Conservation (phyloP, 208 protist genomes). For the Phytomonas francai region DNA sequence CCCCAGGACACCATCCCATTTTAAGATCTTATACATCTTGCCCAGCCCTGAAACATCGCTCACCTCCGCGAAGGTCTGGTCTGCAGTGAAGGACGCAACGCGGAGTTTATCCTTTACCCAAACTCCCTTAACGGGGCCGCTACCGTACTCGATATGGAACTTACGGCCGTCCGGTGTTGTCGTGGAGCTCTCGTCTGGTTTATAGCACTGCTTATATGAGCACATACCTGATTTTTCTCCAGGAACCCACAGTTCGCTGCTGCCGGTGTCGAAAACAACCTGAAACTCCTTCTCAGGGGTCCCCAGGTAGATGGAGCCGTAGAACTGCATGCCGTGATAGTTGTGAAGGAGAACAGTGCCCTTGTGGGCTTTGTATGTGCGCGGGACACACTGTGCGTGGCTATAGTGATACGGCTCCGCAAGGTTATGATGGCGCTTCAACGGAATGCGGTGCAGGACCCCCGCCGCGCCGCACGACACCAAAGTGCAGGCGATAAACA, state of each 20-base stretch:
- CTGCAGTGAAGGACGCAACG: constrained; percentile 58
- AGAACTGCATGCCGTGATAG: constrained; percentile 88
- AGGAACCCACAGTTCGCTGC: constrained; percentile 64
- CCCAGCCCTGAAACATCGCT: constrained; percentile 76
- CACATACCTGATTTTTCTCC: constrained; percentile 44
- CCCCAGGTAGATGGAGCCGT: constrained; percentile 80
- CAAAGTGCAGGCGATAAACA: constrained; percentile 10
- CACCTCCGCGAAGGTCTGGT: constrained; percentile 85
- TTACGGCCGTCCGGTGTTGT: constrained; percentile 75
- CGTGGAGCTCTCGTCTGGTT: constrained; percentile 61
- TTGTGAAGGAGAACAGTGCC: constrained; percentile 45
- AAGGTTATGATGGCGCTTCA: constrained; percentile 29
- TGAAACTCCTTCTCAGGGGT: constrained; percentile 83
- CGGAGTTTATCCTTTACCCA: constrained; percentile 77
- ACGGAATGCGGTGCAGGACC: constrained; percentile 17
- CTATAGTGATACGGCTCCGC: constrained; percentile 17
- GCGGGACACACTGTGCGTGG: constrained; percentile 16
- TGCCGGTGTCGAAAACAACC: constrained; percentile 71
- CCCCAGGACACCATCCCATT: constrained; percentile 90
- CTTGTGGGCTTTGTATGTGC: constrained; percentile 16
- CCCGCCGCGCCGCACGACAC: constrained; percentile 11
- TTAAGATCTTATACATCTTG: constrained; percentile 79
- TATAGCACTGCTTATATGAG: constrained; percentile 69
- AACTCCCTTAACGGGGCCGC: constrained; percentile 87
- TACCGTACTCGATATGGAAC: constrained; percentile 92